Percentiles rank a stretch among this genome's conserved stretches.
Evolutionary conservation across 768 basidiomycete species (phyloP).

Genomic region (Sarcomyxa edulis): DNA sequence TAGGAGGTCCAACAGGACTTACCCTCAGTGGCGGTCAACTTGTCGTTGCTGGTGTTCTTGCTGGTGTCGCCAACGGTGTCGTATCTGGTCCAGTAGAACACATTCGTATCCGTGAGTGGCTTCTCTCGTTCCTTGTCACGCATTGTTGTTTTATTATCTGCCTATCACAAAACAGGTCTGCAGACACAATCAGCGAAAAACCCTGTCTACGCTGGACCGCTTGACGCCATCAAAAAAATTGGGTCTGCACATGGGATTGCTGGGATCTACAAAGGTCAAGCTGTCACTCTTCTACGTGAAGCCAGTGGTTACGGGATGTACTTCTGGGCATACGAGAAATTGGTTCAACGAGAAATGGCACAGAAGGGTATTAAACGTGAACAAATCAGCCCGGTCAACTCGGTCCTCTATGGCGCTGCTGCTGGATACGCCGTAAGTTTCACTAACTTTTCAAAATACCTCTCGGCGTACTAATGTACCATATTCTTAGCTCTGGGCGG

Average conservation of each 20-base stretch:
- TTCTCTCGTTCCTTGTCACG: background rate
- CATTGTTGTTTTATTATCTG: slow-evolving; percentile 1
- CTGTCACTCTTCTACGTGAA: slow-evolving; percentile 81
- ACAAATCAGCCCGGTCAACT: slow-evolving; percentile 70
- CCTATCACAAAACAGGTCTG: slow-evolving; percentile 49
- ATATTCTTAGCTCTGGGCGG: slow-evolving; percentile 66
- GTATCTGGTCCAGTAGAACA: slow-evolving; percentile 97
- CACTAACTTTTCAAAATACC: background rate
- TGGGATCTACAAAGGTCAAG: slow-evolving; percentile 92
- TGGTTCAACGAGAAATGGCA: slow-evolving; percentile 84
- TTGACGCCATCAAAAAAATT: slow-evolving; percentile 86
- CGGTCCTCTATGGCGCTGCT: slow-evolving; percentile 84
- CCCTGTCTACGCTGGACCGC: slow-evolving; percentile 76
- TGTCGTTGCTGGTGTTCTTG: slow-evolving; percentile 71
- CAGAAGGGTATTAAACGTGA: slow-evolving; percentile 66
- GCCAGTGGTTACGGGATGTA: slow-evolving; percentile 81
- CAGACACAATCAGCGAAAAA: slow-evolving; percentile 85
- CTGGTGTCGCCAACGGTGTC: slow-evolving; percentile 86
- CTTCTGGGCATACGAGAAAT: slow-evolving; percentile 89
- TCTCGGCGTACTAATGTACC: slow-evolving; percentile 4
- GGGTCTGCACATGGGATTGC: slow-evolving; percentile 66
- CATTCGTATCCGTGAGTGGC: slow-evolving; percentile 82
- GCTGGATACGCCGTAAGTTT: slow-evolving; percentile 84
- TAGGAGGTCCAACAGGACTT: slow-evolving; percentile 63
- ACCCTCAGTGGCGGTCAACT: slow-evolving; percentile 60